A percentile compares a stretch with the other conserved stretches of the same genome.
Evolutionary conservation across 2,329 filamentous ascomycete species (phyloP).

Genomic region (Nigrospora osmanthi): DNA sequence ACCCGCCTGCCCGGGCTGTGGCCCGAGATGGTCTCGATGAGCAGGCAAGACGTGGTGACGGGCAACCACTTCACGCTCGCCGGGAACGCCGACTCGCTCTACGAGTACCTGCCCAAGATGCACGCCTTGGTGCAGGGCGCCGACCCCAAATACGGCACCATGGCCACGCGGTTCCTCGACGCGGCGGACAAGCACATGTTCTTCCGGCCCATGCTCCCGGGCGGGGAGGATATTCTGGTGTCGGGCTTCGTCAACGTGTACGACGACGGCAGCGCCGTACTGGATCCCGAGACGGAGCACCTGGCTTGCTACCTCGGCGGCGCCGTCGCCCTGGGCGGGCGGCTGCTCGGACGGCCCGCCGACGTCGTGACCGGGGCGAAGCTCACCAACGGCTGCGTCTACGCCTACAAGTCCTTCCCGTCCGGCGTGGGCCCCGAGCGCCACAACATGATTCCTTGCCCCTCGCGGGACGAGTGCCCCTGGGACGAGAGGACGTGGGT

Average conservation of each 20-base stretch:
- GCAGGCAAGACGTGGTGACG: conserved; percentile 32
- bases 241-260: conserved; percentile 42
- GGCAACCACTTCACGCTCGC: conserved; percentile 26
- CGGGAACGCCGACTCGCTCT: conserved; percentile 31
- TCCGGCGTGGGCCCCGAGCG: conserved; percentile 56
- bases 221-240: conserved; percentile 51
- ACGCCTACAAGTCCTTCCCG: conserved; percentile 48
- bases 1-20: conserved; percentile 67
- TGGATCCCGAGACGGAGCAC: conserved; percentile 41
- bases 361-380: conserved; percentile 49
- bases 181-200: conserved; percentile 55
- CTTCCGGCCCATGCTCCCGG: conserved; percentile 56
- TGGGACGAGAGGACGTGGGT: conserved; percentile 15
- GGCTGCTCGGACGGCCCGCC: conserved; percentile 44
- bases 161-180: conserved; percentile 40
- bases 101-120: conserved; percentile 55
- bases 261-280: conserved; percentile 12
- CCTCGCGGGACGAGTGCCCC: conserved; percentile 22
- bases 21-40: conserved; percentile 59
- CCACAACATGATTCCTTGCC: conserved; percentile 38
- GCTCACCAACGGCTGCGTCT: conserved; percentile 56
- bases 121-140: conserved; percentile 58
- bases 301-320: conserved; percentile 65
- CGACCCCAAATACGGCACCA: conserved; percentile 27
- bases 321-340: conserved; percentile 60